A percentile compares a stretch with the other conserved stretches of the same genome.
These are phyloP conservation scores for Thraustochytrium striatum DNA, from an alignment of 352 stramenopile genomes.

Conservation along the genomic window DNA sequence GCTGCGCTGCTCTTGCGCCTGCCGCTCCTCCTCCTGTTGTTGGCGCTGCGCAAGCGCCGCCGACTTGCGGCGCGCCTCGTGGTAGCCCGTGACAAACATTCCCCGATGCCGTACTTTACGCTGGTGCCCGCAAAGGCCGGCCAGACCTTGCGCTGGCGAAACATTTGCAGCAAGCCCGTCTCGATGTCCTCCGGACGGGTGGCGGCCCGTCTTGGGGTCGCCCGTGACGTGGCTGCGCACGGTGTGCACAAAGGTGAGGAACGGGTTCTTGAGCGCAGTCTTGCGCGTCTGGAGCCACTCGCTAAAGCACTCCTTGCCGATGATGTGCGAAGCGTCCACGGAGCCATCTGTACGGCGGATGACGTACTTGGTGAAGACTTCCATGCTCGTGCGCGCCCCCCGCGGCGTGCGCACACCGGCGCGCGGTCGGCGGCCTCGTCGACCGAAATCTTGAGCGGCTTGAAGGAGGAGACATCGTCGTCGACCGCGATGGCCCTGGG, in stretches of 20 bases:
- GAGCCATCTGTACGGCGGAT: too few relatives aligned
- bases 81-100: constrained; percentile 34
- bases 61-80: too few relatives aligned
- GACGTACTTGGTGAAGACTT: too few relatives aligned
- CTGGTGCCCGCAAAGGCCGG: constrained; percentile 37
- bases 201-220: constrained; percentile 22
- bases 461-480: too few relatives aligned
- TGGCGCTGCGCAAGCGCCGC: background rate
- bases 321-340: constrained; percentile 34
- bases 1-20: background rate
- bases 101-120: constrained; percentile 41
- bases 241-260: constrained; percentile 35
- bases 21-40: background rate
- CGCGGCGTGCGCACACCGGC: too few relatives aligned
- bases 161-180: constrained; percentile 29
- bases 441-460: too few relatives aligned
- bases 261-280: constrained; percentile 39
- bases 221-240: constrained; percentile 26
- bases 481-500: too few relatives aligned
- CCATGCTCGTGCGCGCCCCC: too few relatives aligned
- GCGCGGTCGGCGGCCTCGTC: too few relatives aligned
- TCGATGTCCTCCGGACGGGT: constrained; percentile 38
- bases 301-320: constrained; percentile 35
- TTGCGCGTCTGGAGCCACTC: constrained; percentile 36
- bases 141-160: constrained; percentile 44